A percentile compares a stretch with the other conserved stretches of the same genome.
Evolutionary conservation across 2,329 filamentous ascomycete genomes (phyloP).

Genomic region (Aspergillus phoenicis): DNA sequence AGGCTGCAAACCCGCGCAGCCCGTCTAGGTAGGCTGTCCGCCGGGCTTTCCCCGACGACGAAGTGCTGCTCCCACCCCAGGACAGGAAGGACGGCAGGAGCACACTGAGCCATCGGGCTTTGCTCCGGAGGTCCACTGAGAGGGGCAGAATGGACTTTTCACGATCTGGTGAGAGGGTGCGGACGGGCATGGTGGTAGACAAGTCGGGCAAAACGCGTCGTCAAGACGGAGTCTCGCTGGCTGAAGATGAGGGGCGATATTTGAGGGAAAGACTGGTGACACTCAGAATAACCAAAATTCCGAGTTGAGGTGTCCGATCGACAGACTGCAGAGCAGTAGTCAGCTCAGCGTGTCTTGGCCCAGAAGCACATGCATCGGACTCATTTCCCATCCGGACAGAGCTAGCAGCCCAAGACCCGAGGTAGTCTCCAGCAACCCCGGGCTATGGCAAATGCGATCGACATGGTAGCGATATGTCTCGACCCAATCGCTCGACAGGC

Average conservation of each 20-base stretch:
- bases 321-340: neutral
- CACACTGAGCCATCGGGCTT: neutral
- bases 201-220: neutral
- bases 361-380: slow-evolving; percentile 7
- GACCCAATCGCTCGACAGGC: neutral
- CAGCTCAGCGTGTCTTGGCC: neutral
- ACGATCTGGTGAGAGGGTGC: neutral
- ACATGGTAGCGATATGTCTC: neutral
- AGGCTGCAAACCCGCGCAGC: slow-evolving; percentile 66
- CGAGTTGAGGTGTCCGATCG: neutral
- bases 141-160: neutral
- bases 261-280: neutral
- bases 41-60: slow-evolving; percentile 21
- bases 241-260: slow-evolving; percentile 4
- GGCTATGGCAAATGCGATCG: slow-evolving; percentile 1
- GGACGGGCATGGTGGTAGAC: neutral
- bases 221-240: neutral
- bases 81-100: neutral
- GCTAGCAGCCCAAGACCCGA: neutral
- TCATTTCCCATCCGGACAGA: neutral
- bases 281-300: neutral
- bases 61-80: neutral
- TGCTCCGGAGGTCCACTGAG: neutral
- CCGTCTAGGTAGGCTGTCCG: slow-evolving; percentile 67
- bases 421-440: neutral